These are phyloP conservation scores for Cladosporium sp. DNA, from an alignment of 2,329 filamentous ascomycete species.

Conservation along the genomic window DNA sequence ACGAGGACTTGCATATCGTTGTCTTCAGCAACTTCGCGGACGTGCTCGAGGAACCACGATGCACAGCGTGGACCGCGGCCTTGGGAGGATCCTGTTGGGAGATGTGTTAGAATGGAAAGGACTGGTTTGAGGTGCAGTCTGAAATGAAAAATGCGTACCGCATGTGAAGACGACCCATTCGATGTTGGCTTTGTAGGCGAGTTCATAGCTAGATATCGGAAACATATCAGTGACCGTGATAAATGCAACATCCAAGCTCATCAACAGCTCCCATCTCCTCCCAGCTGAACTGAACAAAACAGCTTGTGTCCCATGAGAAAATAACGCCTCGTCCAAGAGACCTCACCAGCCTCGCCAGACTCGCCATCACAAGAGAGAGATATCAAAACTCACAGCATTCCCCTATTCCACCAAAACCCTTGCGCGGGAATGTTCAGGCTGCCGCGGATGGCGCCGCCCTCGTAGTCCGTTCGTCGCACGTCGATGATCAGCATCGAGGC, in stretches of 20 bases:
- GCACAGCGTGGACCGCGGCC: constrained; percentile 39
- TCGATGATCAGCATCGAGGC: constrained; percentile 45
- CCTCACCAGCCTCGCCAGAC: too few relatives aligned
- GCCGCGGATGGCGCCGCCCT: constrained; percentile 47
- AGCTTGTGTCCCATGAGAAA: not conserved
- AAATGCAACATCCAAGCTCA: too few relatives aligned
- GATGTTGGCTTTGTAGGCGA: constrained; percentile 47
- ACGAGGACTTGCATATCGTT: constrained; percentile 44
- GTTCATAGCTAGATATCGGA: constrained; percentile 33
- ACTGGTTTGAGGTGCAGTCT: constrained; percentile 18
- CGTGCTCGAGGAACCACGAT: constrained; percentile 39
- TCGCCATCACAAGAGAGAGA: not conserved
- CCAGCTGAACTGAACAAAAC: not conserved
- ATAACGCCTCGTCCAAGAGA: too few relatives aligned
- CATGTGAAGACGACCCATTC: constrained; percentile 51
- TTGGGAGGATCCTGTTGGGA: not conserved
- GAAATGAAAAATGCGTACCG: constrained; percentile 30
- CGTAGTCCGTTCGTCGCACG: constrained; percentile 50
- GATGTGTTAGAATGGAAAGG: not conserved
- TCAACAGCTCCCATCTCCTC: not conserved
- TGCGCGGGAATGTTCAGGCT: constrained; percentile 51
- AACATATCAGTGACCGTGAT: not conserved
- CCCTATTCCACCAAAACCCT: constrained; percentile 48
- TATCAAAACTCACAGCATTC: constrained; percentile 34
- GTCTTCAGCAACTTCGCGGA: constrained; percentile 37